Conservation (phyloP, 2,329 filamentous ascomycete species). For the Rachicladosporium sp. region DNA sequence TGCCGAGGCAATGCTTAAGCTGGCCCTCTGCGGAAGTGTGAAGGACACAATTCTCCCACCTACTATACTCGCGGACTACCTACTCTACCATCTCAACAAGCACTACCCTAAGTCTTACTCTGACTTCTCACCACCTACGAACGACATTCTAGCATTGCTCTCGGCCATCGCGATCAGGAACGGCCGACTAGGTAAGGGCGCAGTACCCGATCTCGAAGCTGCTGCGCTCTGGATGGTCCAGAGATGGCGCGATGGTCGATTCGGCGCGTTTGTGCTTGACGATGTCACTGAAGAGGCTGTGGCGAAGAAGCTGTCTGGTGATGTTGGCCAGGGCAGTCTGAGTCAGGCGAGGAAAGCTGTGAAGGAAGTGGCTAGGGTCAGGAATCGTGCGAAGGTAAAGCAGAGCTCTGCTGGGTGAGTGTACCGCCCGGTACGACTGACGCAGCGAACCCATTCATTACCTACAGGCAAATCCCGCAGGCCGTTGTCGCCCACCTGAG, state of each 20-base stretch:
- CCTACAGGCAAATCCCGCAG: too few species aligned
- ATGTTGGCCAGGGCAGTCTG: conserved; percentile 43
- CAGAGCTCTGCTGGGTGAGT: neutral
- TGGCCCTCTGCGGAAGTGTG: conserved; percentile 82
- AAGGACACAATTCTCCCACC: conserved; percentile 75
- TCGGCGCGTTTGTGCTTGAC: conserved; percentile 73
- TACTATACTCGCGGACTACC: conserved; percentile 74
- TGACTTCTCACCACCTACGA: conserved; percentile 59
- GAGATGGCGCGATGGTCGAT: conserved; percentile 62
- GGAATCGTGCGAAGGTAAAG: conserved; percentile 4
- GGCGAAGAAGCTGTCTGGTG: conserved; percentile 37
- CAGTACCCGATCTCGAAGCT: conserved; percentile 55
- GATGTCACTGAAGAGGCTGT: conserved; percentile 53
- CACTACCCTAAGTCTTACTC: conserved; percentile 50
- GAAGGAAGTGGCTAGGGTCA: conserved; percentile 37
- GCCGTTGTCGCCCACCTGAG: too few species aligned
- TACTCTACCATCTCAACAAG: conserved; percentile 73
- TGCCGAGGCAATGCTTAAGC: conserved; percentile 81
- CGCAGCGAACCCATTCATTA: too few species aligned
- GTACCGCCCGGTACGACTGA: too few species aligned
- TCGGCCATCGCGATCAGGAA: conserved; percentile 58
- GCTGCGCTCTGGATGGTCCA: conserved; percentile 72
- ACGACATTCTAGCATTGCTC: conserved; percentile 67
- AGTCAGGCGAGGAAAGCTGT: conserved; percentile 57
- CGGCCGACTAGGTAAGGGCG: conserved; percentile 64